Evolutionary conservation across 78 protist species (phyloP).

Genomic region (Dictyostelium intermedium): DNA sequence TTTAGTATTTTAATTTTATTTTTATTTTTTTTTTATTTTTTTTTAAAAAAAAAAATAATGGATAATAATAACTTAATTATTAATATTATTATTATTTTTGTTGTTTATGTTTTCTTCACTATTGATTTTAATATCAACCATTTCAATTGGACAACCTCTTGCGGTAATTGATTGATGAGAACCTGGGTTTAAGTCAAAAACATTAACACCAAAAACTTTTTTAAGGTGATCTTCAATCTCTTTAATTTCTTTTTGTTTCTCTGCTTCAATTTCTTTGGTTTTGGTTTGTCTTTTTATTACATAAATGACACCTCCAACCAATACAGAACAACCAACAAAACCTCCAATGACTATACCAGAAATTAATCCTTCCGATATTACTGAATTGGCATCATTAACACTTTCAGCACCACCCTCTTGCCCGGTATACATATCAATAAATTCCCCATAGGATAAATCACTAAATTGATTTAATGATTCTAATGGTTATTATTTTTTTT

Average conservation of each 20-base stretch:
- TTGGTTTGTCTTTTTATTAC: neutral
- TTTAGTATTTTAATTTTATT: too few relatives aligned
- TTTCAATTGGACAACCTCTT: constrained; percentile 19
- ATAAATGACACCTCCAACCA: neutral
- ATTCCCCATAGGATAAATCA: constrained; percentile 35
- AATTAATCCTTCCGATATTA: constrained; percentile 6
- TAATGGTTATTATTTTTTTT: neutral
- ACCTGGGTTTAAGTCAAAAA: neutral
- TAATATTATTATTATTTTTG: too few relatives aligned
- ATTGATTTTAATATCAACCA: neutral
- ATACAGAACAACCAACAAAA: constrained; percentile 16
- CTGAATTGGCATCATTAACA: neutral
- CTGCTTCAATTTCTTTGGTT: neutral
- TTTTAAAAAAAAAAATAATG: too few relatives aligned
- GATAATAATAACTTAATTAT: too few relatives aligned
- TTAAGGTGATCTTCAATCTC: neutral
- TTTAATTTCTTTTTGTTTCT: neutral
- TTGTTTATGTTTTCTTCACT: neutral
- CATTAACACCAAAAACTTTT: neutral
- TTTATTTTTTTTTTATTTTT: too few relatives aligned
- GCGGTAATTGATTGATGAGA: constrained; percentile 28
- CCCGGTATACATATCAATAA: constrained; percentile 16
- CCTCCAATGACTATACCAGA: constrained; percentile 45
- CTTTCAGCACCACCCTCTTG: neutral
- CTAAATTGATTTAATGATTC: constrained; percentile 46